Percentiles rank a stretch among this genome's conserved stretches.
Conservation (phyloP, 2,329 filamentous ascomycete genomes). For the Botryosphaeria agaves region DNA sequence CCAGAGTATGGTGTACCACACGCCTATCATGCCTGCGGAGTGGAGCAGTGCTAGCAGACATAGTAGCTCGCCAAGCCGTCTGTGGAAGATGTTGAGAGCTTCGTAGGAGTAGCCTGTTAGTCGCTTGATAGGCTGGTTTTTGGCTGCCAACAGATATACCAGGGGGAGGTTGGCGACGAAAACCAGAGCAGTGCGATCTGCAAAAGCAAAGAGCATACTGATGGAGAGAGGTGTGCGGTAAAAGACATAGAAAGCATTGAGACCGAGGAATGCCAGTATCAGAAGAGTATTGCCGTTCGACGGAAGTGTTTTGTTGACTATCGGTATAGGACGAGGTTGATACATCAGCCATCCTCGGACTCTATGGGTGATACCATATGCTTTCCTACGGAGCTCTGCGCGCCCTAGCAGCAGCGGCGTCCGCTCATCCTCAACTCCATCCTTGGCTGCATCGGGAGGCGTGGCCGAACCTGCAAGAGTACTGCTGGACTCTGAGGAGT, state of each 20-base stretch:
- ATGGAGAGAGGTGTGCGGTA: slow-evolving; percentile 31
- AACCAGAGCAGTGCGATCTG: slow-evolving; percentile 38
- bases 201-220: slow-evolving; percentile 38
- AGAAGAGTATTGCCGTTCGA: slow-evolving; percentile 38
- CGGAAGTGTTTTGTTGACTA: slow-evolving; percentile 39
- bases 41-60: slow-evolving; percentile 43
- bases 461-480: slow-evolving; percentile 18
- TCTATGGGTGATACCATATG: slow-evolving; percentile 2
- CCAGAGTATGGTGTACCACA: slow-evolving; percentile 36
- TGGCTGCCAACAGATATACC: slow-evolving; percentile 47
- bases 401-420: slow-evolving; percentile 14
- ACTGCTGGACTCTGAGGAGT: slow-evolving; percentile 19
- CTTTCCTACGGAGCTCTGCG: slow-evolving; percentile 3
- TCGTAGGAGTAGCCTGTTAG: slow-evolving; percentile 50
- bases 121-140: slow-evolving; percentile 44
- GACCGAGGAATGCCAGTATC: slow-evolving; percentile 30
- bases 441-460: slow-evolving; percentile 11
- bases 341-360: slow-evolving; percentile 26
- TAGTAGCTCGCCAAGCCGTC: slow-evolving; percentile 43
- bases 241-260: slow-evolving; percentile 42
- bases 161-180: slow-evolving; percentile 34
- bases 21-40: slow-evolving; percentile 32
- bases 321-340: slow-evolving; percentile 38
- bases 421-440: slow-evolving; percentile 8
- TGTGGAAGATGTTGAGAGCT: slow-evolving; percentile 47